A percentile compares a stretch with the other conserved stretches of the same genome.
phyloP scores from a whole-genome alignment of 2,329 filamentous ascomycete genomes.

The Pyricularia grisea region DNA sequence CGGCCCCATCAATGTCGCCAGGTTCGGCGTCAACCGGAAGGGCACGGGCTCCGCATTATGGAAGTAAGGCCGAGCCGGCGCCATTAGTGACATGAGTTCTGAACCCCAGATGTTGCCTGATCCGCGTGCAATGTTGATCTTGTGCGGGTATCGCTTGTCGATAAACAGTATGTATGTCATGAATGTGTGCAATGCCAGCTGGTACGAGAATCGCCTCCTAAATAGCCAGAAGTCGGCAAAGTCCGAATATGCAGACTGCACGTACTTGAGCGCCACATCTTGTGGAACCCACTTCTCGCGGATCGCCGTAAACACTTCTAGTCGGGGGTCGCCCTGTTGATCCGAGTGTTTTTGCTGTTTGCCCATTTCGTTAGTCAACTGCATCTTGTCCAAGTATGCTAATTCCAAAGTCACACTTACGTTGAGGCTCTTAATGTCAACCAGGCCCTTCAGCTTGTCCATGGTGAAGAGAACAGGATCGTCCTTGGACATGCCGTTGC shows the following conservation, averaged over 20 bases:
- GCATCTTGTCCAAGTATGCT: background rate
- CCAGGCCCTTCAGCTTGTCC: slow-evolving; percentile 76
- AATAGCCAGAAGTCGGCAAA: slow-evolving; percentile 98
- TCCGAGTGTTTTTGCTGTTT: slow-evolving; percentile 53
- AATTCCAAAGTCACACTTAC: slow-evolving; percentile 27
- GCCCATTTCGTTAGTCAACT: slow-evolving; percentile 9
- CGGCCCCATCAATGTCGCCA: slow-evolving; percentile 93
- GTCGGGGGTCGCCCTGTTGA: slow-evolving; percentile 60
- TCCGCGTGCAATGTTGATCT: slow-evolving; percentile 80
- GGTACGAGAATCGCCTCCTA: slow-evolving; percentile 92
- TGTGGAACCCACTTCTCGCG: slow-evolving; percentile 88
- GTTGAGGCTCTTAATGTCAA: slow-evolving; percentile 53
- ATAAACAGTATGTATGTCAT: slow-evolving; percentile 99
- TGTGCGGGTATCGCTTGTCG: slow-evolving; percentile 90
- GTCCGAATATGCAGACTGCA: slow-evolving; percentile 77
- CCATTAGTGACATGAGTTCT: slow-evolving; percentile 87
- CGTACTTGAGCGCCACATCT: slow-evolving; percentile 77
- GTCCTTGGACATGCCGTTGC: slow-evolving; percentile 82
- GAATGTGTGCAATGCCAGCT: slow-evolving; percentile 89
- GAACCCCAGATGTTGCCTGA: slow-evolving; percentile 95
- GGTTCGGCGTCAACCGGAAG: slow-evolving; percentile 92
- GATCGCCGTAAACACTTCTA: slow-evolving; percentile 91
- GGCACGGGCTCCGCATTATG: slow-evolving; percentile 93
- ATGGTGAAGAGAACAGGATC: slow-evolving; percentile 92
- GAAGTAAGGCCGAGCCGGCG: slow-evolving; percentile 75